Conservation (phyloP, 2,329 filamentous ascomycete species). For the Magnaporthiopsis incrustans region DNA sequence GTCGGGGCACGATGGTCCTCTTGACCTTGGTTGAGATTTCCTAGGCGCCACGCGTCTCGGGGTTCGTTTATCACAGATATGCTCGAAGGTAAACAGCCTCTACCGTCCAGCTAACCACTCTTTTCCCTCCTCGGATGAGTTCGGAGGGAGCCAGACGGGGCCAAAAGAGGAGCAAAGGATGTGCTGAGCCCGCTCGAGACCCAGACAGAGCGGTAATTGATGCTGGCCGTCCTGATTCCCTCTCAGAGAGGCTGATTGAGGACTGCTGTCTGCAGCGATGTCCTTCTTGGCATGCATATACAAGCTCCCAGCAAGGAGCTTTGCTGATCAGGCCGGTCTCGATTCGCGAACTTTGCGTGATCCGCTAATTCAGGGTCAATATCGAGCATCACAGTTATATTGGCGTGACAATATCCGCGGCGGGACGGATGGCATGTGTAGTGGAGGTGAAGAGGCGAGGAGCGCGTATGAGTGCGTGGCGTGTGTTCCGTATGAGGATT, state of each 20-base stretch:
- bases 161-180: constrained; percentile 32
- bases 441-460: constrained; percentile 1
- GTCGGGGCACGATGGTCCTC: background rate
- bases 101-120: background rate
- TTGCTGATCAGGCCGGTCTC: constrained; percentile 20
- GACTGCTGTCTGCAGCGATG: constrained; percentile 21
- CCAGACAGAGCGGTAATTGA: constrained; percentile 22
- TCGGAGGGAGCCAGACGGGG: constrained; percentile 21
- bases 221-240: constrained; percentile 17
- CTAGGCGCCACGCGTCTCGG: background rate
- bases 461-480: constrained; percentile 1
- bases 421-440: constrained; percentile 22
- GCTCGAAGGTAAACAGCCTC: background rate
- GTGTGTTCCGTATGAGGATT: background rate
- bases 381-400: constrained; percentile 35
- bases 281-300: constrained; percentile 32
- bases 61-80: background rate
- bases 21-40: background rate
- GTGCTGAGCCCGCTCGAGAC: constrained; percentile 17
- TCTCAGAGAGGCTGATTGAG: constrained; percentile 15
- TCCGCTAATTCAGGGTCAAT: constrained; percentile 28
- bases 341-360: constrained; percentile 27
- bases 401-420: constrained; percentile 31
- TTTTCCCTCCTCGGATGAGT: background rate
- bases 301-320: constrained; percentile 21